Evolutionary conservation across 1,139 yeast species (phyloP).

Genomic region (Taphrina deformans): DNA sequence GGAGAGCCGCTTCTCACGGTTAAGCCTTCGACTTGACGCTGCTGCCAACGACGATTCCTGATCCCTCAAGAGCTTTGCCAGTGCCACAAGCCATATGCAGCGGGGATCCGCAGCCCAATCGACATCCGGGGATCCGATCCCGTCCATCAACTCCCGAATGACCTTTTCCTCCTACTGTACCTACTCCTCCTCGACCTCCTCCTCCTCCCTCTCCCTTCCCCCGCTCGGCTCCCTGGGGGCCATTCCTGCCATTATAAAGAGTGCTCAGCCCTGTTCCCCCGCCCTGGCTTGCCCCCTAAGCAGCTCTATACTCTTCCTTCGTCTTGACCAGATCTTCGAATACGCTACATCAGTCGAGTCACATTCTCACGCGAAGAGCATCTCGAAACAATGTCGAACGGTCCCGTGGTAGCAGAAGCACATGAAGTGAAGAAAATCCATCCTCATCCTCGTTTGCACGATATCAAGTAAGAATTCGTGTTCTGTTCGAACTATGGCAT

Average conservation of each 20-base stretch:
- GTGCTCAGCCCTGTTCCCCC: neutral
- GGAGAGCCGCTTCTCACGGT: neutral
- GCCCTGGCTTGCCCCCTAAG: neutral
- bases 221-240: neutral
- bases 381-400: constrained; percentile 46
- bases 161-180: no score
- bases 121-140: neutral
- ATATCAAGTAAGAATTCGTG: constrained; percentile 55
- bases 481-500: constrained; percentile 45
- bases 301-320: neutral
- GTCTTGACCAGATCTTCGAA: neutral
- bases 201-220: neutral
- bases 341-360: no score
- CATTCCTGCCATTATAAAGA: neutral
- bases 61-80: neutral
- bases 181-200: no score
- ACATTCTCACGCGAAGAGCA: no score
- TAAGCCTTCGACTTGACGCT: no score
- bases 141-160: neutral
- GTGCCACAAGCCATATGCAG: neutral
- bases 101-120: constrained; percentile 3
- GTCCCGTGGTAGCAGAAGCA: constrained; percentile 70
- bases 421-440: constrained; percentile 56
- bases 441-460: constrained; percentile 68
- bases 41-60: no score